Conservation (phyloP, 805 yeast species). For the Cyberlindnera petersonii region DNA sequence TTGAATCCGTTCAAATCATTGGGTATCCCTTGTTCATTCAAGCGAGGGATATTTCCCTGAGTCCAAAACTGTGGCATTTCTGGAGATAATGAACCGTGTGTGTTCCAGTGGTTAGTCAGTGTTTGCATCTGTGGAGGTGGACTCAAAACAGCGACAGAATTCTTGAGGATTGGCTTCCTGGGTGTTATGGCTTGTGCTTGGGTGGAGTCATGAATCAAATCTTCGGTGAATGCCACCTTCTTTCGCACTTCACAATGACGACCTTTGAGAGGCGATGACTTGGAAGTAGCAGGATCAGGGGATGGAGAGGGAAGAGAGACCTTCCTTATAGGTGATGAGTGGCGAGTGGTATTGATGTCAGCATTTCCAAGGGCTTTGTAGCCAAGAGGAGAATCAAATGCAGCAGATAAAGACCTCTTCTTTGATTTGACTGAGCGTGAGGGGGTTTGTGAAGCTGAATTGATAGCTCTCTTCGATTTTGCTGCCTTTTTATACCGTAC, state of each 20-base stretch:
- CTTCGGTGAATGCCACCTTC: slow-evolving; percentile 19
- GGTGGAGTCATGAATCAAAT: slow-evolving; percentile 9
- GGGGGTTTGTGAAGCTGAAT: too few relatives aligned
- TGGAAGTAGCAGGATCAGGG: slow-evolving; percentile 17
- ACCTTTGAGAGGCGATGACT: slow-evolving; percentile 24
- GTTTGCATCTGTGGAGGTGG: slow-evolving; percentile 15
- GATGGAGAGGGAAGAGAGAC: slow-evolving; percentile 24
- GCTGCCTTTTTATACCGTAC: too few relatives aligned
- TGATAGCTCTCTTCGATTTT: too few relatives aligned
- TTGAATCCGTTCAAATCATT: slow-evolving; percentile 18
- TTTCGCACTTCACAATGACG: slow-evolving; percentile 5
- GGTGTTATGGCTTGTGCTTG: slow-evolving; percentile 16
- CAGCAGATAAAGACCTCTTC: too few relatives aligned
- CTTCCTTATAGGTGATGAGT: slow-evolving; percentile 21
- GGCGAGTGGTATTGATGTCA: not conserved
- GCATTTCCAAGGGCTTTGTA: not conserved
- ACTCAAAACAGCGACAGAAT: not conserved
- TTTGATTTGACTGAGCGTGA: too few relatives aligned
- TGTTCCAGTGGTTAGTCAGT: not conserved
- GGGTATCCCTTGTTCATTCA: slow-evolving; percentile 1
- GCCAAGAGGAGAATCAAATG: slow-evolving; percentile 6
- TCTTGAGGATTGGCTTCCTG: slow-evolving; percentile 22
- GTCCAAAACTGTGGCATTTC: slow-evolving; percentile 23
- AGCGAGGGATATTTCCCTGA: slow-evolving; percentile 25
- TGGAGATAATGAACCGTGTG: not conserved